Evolutionary conservation across 2,329 filamentous ascomycete genomes (phyloP).

Genomic region (Elsinoe ampelina): DNA sequence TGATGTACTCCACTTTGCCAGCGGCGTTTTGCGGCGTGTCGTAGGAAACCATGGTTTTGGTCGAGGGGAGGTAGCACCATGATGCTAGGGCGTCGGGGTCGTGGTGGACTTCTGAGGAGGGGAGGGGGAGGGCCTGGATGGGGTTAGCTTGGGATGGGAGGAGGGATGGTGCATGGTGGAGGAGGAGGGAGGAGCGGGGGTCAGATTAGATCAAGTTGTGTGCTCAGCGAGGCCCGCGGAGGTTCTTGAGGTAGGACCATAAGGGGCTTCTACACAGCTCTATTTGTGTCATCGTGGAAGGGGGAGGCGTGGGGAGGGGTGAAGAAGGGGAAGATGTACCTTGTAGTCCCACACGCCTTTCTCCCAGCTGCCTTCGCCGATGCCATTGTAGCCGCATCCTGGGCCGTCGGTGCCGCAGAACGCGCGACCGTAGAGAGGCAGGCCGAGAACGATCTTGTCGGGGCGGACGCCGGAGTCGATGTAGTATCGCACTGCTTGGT

Average conservation of each 20-base stretch:
- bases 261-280: conserved; percentile 8
- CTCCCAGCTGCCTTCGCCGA: conserved; percentile 77
- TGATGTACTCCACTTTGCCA: conserved; percentile 64
- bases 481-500: conserved; percentile 63
- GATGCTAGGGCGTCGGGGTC: conserved; percentile 60
- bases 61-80: conserved; percentile 62
- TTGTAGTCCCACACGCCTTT: conserved; percentile 83
- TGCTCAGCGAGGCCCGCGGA: conserved; percentile 16
- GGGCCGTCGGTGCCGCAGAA: conserved; percentile 71
- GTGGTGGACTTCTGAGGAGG: conserved; percentile 51
- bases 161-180: neutral
- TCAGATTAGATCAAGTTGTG: conserved; percentile 34
- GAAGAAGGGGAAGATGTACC: conserved; percentile 19
- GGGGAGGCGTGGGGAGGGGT: neutral
- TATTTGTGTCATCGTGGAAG: conserved; percentile 8
- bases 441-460: conserved; percentile 74
- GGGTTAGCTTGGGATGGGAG: neutral
- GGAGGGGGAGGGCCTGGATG: conserved; percentile 53
- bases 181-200: neutral
- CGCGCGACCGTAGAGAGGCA: conserved; percentile 84
- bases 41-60: conserved; percentile 66
- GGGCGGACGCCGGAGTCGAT: conserved; percentile 51
- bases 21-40: conserved; percentile 57
- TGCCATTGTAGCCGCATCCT: conserved; percentile 59
- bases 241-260: neutral